phyloP scores from a whole-genome alignment of 148 eudicot genomes.

The Camellia granthamiana region DNA sequence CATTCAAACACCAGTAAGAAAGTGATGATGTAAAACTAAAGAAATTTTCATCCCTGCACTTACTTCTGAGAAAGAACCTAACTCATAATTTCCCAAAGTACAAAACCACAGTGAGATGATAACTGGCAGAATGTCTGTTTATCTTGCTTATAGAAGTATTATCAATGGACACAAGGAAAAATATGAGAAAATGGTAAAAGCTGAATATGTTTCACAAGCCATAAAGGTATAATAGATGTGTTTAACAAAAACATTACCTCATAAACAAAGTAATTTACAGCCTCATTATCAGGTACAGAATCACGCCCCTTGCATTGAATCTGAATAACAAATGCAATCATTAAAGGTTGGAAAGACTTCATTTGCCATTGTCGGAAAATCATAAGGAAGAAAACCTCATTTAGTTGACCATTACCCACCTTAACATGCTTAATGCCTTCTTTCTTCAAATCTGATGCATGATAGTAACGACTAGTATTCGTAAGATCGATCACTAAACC shows the following conservation, averaged over 20 bases:
- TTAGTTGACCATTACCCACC: slow-evolving; percentile 39
- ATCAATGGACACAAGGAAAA: not conserved
- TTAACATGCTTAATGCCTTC: slow-evolving; percentile 88
- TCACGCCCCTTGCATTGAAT: slow-evolving; percentile 95
- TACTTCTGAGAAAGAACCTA: not conserved
- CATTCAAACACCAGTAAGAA: not conserved
- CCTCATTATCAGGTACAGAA: slow-evolving; percentile 93
- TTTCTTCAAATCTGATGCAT: slow-evolving; percentile 58
- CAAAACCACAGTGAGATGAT: not conserved
- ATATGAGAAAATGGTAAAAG: not conserved
- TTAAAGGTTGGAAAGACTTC: not conserved
- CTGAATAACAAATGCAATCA: slow-evolving; percentile 28
- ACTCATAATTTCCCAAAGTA: not conserved
- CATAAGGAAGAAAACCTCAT: slow-evolving; percentile 6
- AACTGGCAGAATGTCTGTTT: not conserved
- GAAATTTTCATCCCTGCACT: not conserved
- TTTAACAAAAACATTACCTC: slow-evolving; percentile 52
- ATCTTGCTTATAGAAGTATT: not conserved
- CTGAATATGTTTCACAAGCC: not conserved
- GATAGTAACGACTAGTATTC: slow-evolving; percentile 91
- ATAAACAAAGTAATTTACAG: slow-evolving; percentile 80
- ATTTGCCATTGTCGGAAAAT: not conserved
- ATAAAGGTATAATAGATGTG: not conserved
- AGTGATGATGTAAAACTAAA: not conserved
- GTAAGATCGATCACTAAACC: slow-evolving; percentile 98